A percentile compares a stretch with the other conserved stretches of the same genome.
phyloP scores from a whole-genome alignment of 2,329 filamentous ascomycete species.

The Seiridium unicorne region DNA sequence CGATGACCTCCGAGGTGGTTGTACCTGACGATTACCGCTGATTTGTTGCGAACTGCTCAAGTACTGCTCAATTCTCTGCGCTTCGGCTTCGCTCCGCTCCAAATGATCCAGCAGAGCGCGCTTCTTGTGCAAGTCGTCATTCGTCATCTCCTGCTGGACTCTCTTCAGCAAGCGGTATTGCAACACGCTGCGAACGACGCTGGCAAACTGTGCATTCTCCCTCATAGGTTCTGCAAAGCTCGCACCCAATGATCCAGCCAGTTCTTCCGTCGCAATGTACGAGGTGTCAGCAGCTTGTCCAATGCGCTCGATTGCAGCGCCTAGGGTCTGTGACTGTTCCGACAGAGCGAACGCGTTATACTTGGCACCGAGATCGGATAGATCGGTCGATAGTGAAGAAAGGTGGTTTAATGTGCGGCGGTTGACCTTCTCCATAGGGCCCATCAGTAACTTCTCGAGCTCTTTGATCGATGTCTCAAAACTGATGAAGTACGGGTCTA shows the following conservation, averaged over 20 bases:
- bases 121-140: slow-evolving; percentile 90
- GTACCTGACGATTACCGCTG: slow-evolving; percentile 27
- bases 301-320: slow-evolving; percentile 88
- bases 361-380: slow-evolving; percentile 90
- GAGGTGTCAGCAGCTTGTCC: slow-evolving; percentile 95
- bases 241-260: slow-evolving; percentile 83
- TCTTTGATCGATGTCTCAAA: slow-evolving; percentile 93
- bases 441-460: slow-evolving; percentile 81
- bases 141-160: slow-evolving; percentile 96
- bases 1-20: slow-evolving; percentile 66
- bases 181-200: slow-evolving; percentile 85
- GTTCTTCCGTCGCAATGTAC: slow-evolving; percentile 91
- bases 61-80: slow-evolving; percentile 90
- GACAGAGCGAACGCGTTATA: slow-evolving; percentile 97
- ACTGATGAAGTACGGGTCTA: slow-evolving; percentile 93
- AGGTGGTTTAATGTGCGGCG: slow-evolving; percentile 83
- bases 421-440: slow-evolving; percentile 96
- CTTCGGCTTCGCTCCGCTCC: slow-evolving; percentile 92
- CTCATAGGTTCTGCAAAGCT: slow-evolving; percentile 97
- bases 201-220: slow-evolving; percentile 95
- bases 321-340: slow-evolving; percentile 83
- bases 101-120: slow-evolving; percentile 76
- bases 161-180: slow-evolving; percentile 89
- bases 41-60: slow-evolving; percentile 70
- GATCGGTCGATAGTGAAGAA: slow-evolving; percentile 77